These are phyloP conservation scores for Marasmius sp. DNA, from an alignment of 1,284 basidiomycete genomes.

Conservation along the genomic window DNA sequence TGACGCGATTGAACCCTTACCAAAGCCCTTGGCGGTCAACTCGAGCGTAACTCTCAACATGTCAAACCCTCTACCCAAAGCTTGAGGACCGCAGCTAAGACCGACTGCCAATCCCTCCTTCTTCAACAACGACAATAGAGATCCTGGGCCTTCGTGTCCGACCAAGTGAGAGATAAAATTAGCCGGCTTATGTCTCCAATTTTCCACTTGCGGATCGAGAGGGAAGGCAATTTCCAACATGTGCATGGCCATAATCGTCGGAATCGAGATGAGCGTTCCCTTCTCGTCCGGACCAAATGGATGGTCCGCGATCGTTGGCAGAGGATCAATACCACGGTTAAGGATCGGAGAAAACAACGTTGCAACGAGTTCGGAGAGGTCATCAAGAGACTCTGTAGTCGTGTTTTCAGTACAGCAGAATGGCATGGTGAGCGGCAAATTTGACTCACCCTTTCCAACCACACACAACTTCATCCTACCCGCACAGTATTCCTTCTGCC, in stretches of 20 bases:
- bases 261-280: conserved; percentile 82
- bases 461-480: conserved; percentile 92
- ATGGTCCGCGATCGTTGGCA: conserved; percentile 73
- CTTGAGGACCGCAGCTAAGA: conserved; percentile 74
- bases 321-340: conserved; percentile 67
- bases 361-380: conserved; percentile 70
- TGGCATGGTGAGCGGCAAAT: not conserved
- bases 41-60: conserved; percentile 87
- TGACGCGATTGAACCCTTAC: conserved; percentile 43
- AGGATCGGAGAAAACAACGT: conserved; percentile 76
- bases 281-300: conserved; percentile 75
- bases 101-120: conserved; percentile 88
- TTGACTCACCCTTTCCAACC: conserved; percentile 75
- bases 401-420: not conserved
- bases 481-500: conserved; percentile 90
- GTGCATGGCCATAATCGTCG: conserved; percentile 92
- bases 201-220: conserved; percentile 78
- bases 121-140: conserved; percentile 91
- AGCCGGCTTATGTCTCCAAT: conserved; percentile 83
- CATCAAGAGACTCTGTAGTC: conserved; percentile 74
- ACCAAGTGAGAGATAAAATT: conserved; percentile 85
- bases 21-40: conserved; percentile 85
- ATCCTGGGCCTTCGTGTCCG: conserved; percentile 96
- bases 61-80: conserved; percentile 80
- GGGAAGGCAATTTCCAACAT: conserved; percentile 89